These are phyloP conservation scores for Sedum album DNA, from an alignment of 164 flowering plant species.

Conservation along the genomic window DNA sequence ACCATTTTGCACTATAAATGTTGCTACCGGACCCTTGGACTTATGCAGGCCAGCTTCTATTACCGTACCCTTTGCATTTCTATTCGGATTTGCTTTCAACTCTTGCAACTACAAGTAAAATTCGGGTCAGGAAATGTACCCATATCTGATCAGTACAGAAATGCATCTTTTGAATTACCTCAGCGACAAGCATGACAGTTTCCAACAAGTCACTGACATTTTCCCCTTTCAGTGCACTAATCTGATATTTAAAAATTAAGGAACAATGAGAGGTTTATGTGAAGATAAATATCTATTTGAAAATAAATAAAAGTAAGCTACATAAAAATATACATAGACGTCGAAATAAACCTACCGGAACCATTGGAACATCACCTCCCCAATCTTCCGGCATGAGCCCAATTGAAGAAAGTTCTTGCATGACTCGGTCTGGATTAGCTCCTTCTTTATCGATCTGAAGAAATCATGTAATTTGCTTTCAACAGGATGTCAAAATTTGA, in stretches of 20 bases:
- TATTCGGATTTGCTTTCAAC: slow-evolving; percentile 86
- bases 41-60: slow-evolving; percentile 93
- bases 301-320: neutral
- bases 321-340: neutral
- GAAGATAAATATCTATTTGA: neutral
- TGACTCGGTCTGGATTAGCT: slow-evolving; percentile 78
- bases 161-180: slow-evolving; percentile 32
- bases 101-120: slow-evolving; percentile 58
- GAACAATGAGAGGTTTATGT: neutral
- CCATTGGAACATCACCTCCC: slow-evolving; percentile 92
- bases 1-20: slow-evolving; percentile 91
- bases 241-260: slow-evolving; percentile 31
- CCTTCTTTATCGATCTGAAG: slow-evolving; percentile 89
- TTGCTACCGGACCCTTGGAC: slow-evolving; percentile 81
- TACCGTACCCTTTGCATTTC: slow-evolving; percentile 89
- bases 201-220: slow-evolving; percentile 79
- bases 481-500: neutral
- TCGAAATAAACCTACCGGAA: slow-evolving; percentile 43
- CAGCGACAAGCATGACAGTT: slow-evolving; percentile 88
- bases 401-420: slow-evolving; percentile 89
- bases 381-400: slow-evolving; percentile 95
- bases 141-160: neutral
- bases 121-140: no score
- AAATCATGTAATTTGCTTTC: neutral
- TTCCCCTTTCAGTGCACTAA: slow-evolving; percentile 90